Conservation (phyloP, 805 yeast species). For the Pichia manshurica region DNA sequence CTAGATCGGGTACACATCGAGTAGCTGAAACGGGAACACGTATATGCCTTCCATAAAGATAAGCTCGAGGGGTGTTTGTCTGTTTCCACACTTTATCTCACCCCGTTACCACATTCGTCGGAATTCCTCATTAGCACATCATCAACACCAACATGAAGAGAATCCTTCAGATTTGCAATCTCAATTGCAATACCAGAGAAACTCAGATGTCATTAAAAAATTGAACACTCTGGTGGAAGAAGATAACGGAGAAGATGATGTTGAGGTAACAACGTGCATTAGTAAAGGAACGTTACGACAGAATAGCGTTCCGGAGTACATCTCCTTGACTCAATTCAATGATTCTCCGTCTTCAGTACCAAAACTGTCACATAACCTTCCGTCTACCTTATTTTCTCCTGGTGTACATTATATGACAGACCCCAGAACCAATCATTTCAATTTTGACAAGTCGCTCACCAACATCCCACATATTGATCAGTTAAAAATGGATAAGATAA, state of each 20-base stretch:
- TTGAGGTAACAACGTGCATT: constrained; percentile 3
- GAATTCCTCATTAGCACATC: too few species aligned
- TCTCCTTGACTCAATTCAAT: constrained; percentile 17
- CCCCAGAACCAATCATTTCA: constrained; percentile 66
- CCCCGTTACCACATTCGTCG: too few species aligned
- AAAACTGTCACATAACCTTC: constrained; percentile 55
- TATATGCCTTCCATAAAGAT: too few species aligned
- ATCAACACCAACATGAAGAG: too few species aligned
- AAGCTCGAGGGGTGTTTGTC: too few species aligned
- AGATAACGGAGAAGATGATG: neutral
- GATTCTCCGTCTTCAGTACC: constrained; percentile 37
- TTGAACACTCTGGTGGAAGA: neutral
- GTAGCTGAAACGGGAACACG: too few species aligned
- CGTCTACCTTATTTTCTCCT: constrained; percentile 72
- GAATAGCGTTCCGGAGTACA: constrained; percentile 13
- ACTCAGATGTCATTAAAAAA: constrained; percentile 1
- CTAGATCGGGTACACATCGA: too few species aligned
- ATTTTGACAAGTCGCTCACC: constrained; percentile 58
- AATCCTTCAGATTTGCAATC: neutral
- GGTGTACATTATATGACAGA: constrained; percentile 75
- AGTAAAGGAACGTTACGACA: neutral
- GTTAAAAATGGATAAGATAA: constrained; percentile 54
- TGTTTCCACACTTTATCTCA: too few species aligned
- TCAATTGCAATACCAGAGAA: constrained; percentile 3
- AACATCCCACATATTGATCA: constrained; percentile 57